Evolutionary conservation across 257 asterid species (phyloP).

Genomic region (Fraxinus cuspidata): DNA sequence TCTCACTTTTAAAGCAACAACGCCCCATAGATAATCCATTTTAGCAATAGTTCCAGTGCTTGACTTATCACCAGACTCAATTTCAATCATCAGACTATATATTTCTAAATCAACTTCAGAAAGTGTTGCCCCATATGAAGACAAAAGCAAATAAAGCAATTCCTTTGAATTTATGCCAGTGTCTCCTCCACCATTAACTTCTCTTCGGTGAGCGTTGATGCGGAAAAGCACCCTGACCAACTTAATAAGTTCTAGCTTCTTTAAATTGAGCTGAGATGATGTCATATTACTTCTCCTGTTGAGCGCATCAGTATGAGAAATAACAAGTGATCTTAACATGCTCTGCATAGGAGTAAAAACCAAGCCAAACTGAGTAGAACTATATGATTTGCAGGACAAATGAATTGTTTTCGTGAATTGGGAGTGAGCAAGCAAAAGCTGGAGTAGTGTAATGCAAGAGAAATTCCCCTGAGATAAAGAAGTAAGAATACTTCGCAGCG

Average conservation of each 20-base stretch:
- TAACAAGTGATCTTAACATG: conserved; percentile 48
- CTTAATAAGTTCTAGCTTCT: conserved; percentile 73
- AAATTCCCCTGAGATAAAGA: conserved; percentile 61
- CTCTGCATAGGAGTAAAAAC: conserved; percentile 68
- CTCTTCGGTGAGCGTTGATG: conserved; percentile 44
- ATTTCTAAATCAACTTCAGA: conserved; percentile 75
- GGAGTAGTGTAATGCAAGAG: conserved; percentile 59
- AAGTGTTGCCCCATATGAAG: conserved; percentile 74
- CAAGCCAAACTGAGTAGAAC: conserved; percentile 57
- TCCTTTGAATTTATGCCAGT: conserved; percentile 61
- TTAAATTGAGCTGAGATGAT: conserved; percentile 34
- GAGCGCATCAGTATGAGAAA: conserved; percentile 30
- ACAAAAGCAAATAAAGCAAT: conserved; percentile 62
- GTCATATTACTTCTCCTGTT: conserved; percentile 34
- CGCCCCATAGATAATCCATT: conserved; percentile 83
- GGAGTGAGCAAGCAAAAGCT: conserved; percentile 78
- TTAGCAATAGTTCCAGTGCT: conserved; percentile 56
- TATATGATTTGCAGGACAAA: conserved; percentile 43
- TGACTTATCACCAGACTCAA: conserved; percentile 55
- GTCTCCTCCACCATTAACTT: conserved; percentile 46
- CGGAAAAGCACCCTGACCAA: conserved; percentile 68
- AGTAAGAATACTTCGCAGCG: conserved; percentile 58
- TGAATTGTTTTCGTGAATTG: conserved; percentile 54
- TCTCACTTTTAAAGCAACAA: conserved; percentile 55
- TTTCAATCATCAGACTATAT: conserved; percentile 61